Evolutionary conservation across 768 basidiomycete genomes (phyloP).

Genomic region (Pleurotus tuber-regium): DNA sequence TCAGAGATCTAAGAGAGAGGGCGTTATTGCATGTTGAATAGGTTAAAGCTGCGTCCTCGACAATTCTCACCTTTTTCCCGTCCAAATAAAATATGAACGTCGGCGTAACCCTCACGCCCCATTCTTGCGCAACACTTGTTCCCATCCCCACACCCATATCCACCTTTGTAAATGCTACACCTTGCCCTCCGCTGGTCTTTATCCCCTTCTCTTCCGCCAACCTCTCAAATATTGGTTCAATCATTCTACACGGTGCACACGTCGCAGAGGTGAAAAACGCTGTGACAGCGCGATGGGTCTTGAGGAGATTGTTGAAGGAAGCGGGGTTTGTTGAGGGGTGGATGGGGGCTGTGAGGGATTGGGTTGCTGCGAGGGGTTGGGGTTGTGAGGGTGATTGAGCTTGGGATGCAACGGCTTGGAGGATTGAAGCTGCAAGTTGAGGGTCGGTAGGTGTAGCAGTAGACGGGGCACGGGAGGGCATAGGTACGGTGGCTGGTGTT

Average conservation of each 20-base stretch:
- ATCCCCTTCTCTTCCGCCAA: constrained; percentile 63
- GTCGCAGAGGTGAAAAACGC: constrained; percentile 78
- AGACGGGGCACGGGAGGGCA: constrained; percentile 27
- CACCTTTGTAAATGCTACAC: constrained; percentile 79
- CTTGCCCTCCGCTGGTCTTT: constrained; percentile 31
- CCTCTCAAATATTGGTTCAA: constrained; percentile 80
- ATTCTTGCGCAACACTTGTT: constrained; percentile 54
- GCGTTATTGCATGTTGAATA: not conserved
- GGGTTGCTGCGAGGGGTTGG: constrained; percentile 35
- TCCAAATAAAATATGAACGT: constrained; percentile 88
- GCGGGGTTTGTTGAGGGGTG: constrained; percentile 53
- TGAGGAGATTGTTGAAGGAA: constrained; percentile 54
- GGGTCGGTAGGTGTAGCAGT: constrained; percentile 37
- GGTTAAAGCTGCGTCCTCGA: not conserved
- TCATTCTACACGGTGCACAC: constrained; percentile 80
- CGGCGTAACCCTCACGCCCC: constrained; percentile 74
- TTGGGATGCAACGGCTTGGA: constrained; percentile 56
- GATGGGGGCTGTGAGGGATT: constrained; percentile 58
- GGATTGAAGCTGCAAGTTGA: constrained; percentile 48
- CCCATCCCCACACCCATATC: constrained; percentile 76
- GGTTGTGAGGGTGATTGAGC: constrained; percentile 27
- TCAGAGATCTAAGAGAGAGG: constrained; percentile 51
- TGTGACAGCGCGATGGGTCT: constrained; percentile 66
- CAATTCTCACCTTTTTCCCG: constrained; percentile 57
- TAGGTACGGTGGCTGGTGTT: constrained; percentile 28